Conservation (phyloP, 345 rosid genomes). For the Passiflora organensis region DNA sequence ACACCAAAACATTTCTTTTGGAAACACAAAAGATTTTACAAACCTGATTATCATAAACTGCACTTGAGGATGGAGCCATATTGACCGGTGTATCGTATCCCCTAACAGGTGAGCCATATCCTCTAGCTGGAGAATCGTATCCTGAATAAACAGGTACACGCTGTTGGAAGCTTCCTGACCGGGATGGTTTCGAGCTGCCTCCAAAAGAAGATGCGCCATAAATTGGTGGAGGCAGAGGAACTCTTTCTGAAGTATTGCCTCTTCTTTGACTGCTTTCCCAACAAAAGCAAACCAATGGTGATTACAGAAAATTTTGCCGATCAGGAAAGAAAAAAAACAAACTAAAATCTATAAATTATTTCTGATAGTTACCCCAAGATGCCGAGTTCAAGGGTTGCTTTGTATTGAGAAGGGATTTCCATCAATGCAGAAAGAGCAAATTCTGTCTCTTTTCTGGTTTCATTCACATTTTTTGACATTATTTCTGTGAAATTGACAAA, state of each 20-base stretch:
- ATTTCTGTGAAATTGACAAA: slow-evolving; percentile 93
- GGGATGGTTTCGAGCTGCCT: slow-evolving; percentile 28
- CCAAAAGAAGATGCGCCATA: slow-evolving; percentile 36
- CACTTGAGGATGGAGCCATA: slow-evolving; percentile 30
- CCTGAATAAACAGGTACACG: slow-evolving; percentile 16
- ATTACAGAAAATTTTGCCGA: background rate
- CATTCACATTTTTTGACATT: slow-evolving; percentile 64
- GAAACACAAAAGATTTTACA: background rate
- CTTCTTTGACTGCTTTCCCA: slow-evolving; percentile 34
- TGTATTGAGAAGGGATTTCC: slow-evolving; percentile 94
- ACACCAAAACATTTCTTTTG: background rate
- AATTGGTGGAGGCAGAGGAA: slow-evolving; percentile 74
- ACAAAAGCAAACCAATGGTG: slow-evolving; percentile 14
- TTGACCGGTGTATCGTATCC: slow-evolving; percentile 21
- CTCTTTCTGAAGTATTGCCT: slow-evolving; percentile 49
- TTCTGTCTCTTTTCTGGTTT: slow-evolving; percentile 70
- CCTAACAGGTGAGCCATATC: slow-evolving; percentile 1
- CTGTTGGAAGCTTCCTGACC: slow-evolving; percentile 36
- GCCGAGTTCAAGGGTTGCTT: slow-evolving; percentile 80
- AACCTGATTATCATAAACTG: slow-evolving; percentile 49
- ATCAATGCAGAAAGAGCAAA: slow-evolving; percentile 90
- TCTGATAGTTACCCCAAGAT: slow-evolving; percentile 57
- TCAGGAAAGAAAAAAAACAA: background rate
- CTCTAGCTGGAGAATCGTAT: slow-evolving; percentile 17
- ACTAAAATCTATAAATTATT: background rate